phyloP scores from a whole-genome alignment of 176 grass and related monocot species.

The Oryza rufipogon region DNA sequence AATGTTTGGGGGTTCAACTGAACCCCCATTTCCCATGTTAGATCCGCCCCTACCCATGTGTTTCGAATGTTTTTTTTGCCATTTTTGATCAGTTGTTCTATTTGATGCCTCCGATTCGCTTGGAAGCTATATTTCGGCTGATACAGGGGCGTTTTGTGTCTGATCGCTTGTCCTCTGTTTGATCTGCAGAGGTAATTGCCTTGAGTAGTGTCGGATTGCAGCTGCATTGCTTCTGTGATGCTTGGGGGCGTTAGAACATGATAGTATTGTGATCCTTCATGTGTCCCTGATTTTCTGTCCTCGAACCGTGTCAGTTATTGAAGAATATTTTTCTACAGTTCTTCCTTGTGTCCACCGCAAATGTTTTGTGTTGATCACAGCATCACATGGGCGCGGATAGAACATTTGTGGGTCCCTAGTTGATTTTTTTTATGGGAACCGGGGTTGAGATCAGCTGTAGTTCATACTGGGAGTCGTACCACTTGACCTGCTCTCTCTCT shows the following conservation, averaged over 20 bases:
- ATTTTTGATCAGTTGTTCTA: neutral
- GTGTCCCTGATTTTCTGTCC: neutral
- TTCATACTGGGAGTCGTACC: neutral
- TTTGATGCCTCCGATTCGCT: neutral
- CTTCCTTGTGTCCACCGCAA: neutral
- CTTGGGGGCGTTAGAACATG: neutral
- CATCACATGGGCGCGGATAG: neutral
- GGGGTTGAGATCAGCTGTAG: too few relatives aligned
- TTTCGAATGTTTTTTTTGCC: neutral
- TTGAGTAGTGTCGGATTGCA: neutral
- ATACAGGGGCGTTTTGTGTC: neutral
- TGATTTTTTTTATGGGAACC: neutral
- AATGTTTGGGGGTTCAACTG: too few relatives aligned
- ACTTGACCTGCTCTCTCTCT: neutral
- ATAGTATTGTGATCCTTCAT: conserved; percentile 24
- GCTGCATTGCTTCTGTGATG: neutral
- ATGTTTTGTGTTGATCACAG: conserved; percentile 3
- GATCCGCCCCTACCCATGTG: neutral
- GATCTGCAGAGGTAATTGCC: neutral
- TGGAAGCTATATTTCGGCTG: neutral
- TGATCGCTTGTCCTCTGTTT: neutral
- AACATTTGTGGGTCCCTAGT: neutral
- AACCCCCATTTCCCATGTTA: too few relatives aligned
- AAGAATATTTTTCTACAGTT: neutral
- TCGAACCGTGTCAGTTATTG: neutral